Evolutionary conservation across 73 alveolate genomes (phyloP).

Genomic region (Breviolum minutum): DNA sequence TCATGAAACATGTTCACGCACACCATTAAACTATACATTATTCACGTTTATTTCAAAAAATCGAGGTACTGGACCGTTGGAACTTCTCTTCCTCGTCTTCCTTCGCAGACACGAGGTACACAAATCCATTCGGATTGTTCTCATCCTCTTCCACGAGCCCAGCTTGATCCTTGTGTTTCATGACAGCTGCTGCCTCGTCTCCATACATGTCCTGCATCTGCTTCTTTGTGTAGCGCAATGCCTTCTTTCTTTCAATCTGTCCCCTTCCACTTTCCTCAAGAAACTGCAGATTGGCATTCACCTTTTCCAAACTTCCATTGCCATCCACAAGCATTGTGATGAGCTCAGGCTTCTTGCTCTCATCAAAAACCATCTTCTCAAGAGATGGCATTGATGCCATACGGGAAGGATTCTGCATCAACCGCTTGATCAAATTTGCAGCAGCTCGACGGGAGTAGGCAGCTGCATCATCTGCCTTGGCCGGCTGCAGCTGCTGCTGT

Average conservation of each 20-base stretch:
- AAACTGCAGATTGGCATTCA: not conserved
- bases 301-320: not conserved
- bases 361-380: not conserved
- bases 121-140: not conserved
- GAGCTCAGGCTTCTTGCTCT: not conserved
- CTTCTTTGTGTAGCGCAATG: conserved; percentile 6
- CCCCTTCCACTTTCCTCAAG: not conserved
- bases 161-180: not conserved
- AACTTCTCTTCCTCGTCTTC: not conserved
- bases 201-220: conserved; percentile 22
- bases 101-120: not conserved
- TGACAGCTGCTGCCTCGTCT: not conserved
- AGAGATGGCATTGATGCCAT: not conserved
- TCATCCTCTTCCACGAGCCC: conserved; percentile 8
- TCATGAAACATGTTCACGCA: not conserved
- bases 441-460: conserved; percentile 19
- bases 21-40: not conserved
- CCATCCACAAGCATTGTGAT: not conserved
- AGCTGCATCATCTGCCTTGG: not conserved
- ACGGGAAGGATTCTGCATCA: not conserved
- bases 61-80: not conserved
- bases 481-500: not conserved
- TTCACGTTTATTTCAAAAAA: not conserved
- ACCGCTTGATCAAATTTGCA: conserved; percentile 15
- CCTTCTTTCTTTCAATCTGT: not conserved